Base-by-base conservation (phyloP, 108 stramenopile genomes). In the Ochromonas danica region DNA sequence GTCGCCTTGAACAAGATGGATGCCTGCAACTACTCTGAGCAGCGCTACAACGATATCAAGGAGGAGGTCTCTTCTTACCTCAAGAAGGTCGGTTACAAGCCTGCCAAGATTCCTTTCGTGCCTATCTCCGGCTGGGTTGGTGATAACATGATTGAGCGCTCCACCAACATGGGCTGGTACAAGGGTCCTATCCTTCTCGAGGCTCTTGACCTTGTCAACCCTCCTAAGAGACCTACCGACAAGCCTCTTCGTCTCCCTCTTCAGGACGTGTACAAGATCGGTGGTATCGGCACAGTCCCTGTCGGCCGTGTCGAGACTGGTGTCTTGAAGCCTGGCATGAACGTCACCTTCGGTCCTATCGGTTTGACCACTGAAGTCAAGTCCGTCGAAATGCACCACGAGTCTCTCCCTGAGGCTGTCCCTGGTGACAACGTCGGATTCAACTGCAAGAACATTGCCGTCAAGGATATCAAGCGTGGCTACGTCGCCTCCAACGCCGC, bases 1-100 rank as follows among this genome's bases (percentile, higher is more conserved):
- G 94, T 96, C 30, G 91, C 89, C 77, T 71, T 92, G 39, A 98
- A 95, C 90, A 96, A 98, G 85, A 96, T 98, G 94, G 97, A 98
- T 85, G 86, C 92, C 1, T 92, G 92, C 82, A 85, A 92, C 60
- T 96, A 94, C 91, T 85, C 88, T 62, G 89, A 97, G 85, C 78
- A 71, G 22, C 94, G 94, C 62, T 97, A 87, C 87, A 88, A 92
- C 25, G 92, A 93, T 85, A 93, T 97, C 83, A 94, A 90, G 84
- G 82, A 51, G 39, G 94, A 89, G 82, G 86, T 89, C 30, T 42
- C 87, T 30, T 45, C 39, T 51, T 88, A 85, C 87, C 85, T 89
- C 78, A 85, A 80, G 82, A 89, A 89, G 86, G 85, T 88, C 57
- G 88, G 88, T 39, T 89, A 87, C 84, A 88, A 95, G 87, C 84